Percentiles rank a stretch among this genome's conserved stretches.
Conservation (phyloP, 1,139 yeast genomes). For the Nakaseomyces kungkrabaensis region DNA sequence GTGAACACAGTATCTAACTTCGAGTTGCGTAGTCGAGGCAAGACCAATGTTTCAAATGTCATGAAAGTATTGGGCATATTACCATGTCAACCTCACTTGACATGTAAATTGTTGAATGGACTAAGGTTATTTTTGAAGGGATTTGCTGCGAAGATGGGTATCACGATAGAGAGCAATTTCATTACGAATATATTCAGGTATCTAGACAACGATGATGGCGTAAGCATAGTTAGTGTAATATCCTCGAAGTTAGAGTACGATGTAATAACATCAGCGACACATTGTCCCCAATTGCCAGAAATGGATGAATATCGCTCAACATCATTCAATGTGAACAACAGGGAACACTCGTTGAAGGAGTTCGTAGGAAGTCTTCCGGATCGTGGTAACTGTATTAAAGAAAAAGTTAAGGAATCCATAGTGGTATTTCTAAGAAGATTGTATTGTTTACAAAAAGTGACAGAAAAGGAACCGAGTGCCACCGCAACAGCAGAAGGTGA, state of each 20-base stretch:
- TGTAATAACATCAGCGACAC: not conserved
- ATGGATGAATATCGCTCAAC: no score
- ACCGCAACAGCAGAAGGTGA: not conserved
- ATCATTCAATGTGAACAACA: not conserved
- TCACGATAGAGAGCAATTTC: not conserved
- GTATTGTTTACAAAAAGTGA: not conserved
- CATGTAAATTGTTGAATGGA: not conserved
- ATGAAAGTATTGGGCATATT: not conserved
- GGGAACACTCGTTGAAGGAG: not conserved
- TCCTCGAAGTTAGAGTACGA: not conserved
- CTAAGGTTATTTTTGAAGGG: not conserved
- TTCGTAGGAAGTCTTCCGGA: not conserved
- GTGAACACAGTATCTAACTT: conserved; percentile 18
- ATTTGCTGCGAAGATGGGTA: not conserved
- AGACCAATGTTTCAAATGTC: conserved; percentile 14
- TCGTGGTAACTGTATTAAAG: not conserved
- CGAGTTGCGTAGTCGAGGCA: not conserved
- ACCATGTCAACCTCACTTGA: not conserved
- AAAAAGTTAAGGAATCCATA: not conserved
- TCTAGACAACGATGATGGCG: not conserved
- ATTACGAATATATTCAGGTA: not conserved
- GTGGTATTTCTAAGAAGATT: not conserved
- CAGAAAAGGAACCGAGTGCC: no score
- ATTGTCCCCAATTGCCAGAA: not conserved
- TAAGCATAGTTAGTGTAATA: not conserved